A percentile compares a stretch with the other conserved stretches of the same genome.
phyloP scores from a whole-genome alignment of 345 rosid species.

The Conringia planisiliqua region DNA sequence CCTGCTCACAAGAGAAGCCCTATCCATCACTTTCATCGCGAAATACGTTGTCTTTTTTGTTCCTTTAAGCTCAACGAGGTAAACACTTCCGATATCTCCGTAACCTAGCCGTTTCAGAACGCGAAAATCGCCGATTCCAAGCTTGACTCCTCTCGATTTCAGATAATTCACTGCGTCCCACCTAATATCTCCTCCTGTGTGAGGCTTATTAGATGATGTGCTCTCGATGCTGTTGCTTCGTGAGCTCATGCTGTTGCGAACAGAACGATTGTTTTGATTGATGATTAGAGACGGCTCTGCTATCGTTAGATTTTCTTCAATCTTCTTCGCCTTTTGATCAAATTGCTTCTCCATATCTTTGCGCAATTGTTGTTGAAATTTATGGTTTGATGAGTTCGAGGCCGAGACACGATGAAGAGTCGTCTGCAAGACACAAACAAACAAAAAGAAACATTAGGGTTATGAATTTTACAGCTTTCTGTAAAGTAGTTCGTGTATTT shows the following conservation, averaged over 20 bases:
- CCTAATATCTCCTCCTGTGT: slow-evolving; percentile 45
- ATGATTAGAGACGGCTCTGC: slow-evolving; percentile 1
- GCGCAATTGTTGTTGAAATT: slow-evolving; percentile 8
- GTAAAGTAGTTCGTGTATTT: neutral
- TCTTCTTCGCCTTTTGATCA: slow-evolving; percentile 8
- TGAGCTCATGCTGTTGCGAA: slow-evolving; percentile 8
- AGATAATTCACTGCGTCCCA: slow-evolving; percentile 50
- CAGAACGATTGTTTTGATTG: neutral
- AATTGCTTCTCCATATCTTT: slow-evolving; percentile 9
- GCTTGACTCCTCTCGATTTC: slow-evolving; percentile 20
- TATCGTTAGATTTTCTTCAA: neutral
- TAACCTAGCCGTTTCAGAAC: slow-evolving; percentile 72
- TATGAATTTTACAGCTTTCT: neutral
- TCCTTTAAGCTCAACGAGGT: slow-evolving; percentile 62
- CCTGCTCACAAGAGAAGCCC: slow-evolving; percentile 54
- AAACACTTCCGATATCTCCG: slow-evolving; percentile 89
- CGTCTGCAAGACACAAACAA: slow-evolving; percentile 7
- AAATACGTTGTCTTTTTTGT: slow-evolving; percentile 47
- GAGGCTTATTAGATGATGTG: slow-evolving; percentile 32
- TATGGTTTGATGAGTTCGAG: neutral
- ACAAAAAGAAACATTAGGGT: neutral
- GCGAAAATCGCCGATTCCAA: slow-evolving; percentile 54
- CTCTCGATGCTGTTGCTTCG: slow-evolving; percentile 15
- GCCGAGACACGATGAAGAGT: slow-evolving; percentile 17
- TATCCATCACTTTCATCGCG: slow-evolving; percentile 88